Conservation (phyloP, 2,329 filamentous ascomycete genomes). For the Epichloe gansuensis region DNA sequence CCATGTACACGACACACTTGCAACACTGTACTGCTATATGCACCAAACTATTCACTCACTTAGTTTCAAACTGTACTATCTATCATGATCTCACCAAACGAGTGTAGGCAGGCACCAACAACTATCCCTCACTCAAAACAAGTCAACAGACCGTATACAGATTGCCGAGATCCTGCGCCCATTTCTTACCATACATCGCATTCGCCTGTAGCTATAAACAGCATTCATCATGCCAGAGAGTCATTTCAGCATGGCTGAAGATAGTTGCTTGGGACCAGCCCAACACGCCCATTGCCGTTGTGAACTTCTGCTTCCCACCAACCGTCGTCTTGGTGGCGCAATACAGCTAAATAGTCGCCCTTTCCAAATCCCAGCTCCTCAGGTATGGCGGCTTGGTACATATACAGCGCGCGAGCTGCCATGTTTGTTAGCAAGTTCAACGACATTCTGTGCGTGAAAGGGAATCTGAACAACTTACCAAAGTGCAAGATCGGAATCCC, state of each 20-base stretch:
- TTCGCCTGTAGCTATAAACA: constrained; percentile 1
- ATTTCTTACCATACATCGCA: not conserved
- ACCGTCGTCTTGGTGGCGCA: constrained; percentile 89
- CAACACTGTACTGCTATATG: too few species aligned
- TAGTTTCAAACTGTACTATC: not conserved
- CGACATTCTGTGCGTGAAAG: constrained; percentile 11
- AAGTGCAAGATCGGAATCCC: constrained; percentile 84
- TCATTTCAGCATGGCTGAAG: constrained; percentile 36
- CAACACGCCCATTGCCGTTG: constrained; percentile 45
- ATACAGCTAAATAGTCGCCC: constrained; percentile 78
- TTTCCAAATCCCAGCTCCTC: constrained; percentile 90
- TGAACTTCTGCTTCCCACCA: constrained; percentile 99
- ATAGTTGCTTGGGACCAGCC: constrained; percentile 58
- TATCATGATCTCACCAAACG: not conserved
- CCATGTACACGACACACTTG: too few species aligned
- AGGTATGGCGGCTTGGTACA: constrained; percentile 87
- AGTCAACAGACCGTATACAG: constrained; percentile 1
- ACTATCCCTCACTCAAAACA: not conserved
- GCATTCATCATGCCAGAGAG: not conserved
- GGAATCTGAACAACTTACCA: constrained; percentile 49
- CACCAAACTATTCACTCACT: too few species aligned
- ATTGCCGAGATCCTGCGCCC: not conserved
- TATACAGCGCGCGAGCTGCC: constrained; percentile 84
- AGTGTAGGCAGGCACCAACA: not conserved
- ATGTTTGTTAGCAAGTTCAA: not conserved